Percentiles rank a stretch among this genome's conserved stretches.
These are phyloP conservation scores for Fusarium sp. DNA, from an alignment of 2,329 filamentous ascomycete species.

Conservation along the genomic window DNA sequence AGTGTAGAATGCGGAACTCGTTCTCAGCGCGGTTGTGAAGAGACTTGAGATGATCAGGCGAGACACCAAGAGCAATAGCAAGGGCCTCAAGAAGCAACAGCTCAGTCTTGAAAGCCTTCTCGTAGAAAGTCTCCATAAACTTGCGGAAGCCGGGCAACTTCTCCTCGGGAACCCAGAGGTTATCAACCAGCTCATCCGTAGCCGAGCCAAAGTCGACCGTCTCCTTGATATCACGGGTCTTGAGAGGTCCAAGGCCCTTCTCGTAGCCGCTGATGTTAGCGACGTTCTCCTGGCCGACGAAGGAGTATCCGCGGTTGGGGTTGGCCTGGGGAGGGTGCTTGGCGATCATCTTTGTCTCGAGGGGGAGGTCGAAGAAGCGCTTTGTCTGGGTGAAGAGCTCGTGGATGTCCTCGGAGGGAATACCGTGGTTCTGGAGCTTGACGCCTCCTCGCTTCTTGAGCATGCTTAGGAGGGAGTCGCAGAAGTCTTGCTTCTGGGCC, in stretches of 20 bases:
- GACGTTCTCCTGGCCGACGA: slow-evolving; percentile 53
- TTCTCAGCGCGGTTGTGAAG: slow-evolving; percentile 68
- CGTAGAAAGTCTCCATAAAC: slow-evolving; percentile 70
- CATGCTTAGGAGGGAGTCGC: slow-evolving; percentile 39
- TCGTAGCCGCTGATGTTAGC: slow-evolving; percentile 52
- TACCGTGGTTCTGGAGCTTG: slow-evolving; percentile 47
- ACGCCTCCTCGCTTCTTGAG: slow-evolving; percentile 45
- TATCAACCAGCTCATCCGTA: slow-evolving; percentile 48
- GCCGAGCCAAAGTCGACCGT: slow-evolving; percentile 56
- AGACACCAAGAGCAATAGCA: slow-evolving; percentile 77
- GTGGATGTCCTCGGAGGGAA: slow-evolving; percentile 41
- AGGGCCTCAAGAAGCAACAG: slow-evolving; percentile 81
- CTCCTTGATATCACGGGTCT: slow-evolving; percentile 63
- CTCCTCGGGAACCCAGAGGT: slow-evolving; percentile 48
- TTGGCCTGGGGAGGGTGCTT: slow-evolving; percentile 51
- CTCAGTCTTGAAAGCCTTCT: slow-evolving; percentile 77
- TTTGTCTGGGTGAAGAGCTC: slow-evolving; percentile 45
- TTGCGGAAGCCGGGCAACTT: slow-evolving; percentile 42
- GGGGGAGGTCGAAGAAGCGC: slow-evolving; percentile 51
- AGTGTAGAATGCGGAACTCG: slow-evolving; percentile 72
- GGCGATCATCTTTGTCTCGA: slow-evolving; percentile 50
- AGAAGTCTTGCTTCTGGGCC: slow-evolving; percentile 44
- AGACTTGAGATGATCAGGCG: slow-evolving; percentile 76
- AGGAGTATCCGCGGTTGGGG: slow-evolving; percentile 55
- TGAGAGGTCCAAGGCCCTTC: slow-evolving; percentile 62